A percentile compares a stretch with the other conserved stretches of the same genome.
phyloP scores from a whole-genome alignment of 2,329 filamentous ascomycete genomes.

The Nemania serpens region DNA sequence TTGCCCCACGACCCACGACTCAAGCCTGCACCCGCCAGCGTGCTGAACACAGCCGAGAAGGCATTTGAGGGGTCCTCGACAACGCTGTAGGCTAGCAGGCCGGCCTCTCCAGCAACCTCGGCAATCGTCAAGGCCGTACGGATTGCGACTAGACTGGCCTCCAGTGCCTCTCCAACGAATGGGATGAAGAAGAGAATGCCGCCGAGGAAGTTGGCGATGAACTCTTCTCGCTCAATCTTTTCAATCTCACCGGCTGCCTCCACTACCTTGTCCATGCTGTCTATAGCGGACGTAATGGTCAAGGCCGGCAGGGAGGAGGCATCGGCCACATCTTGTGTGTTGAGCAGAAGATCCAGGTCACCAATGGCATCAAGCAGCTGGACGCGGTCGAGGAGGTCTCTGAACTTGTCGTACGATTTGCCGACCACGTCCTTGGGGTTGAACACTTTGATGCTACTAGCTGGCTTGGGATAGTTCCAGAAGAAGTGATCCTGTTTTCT shows the following conservation, averaged over 20 bases:
- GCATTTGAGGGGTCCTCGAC: slow-evolving; percentile 31
- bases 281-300: slow-evolving; percentile 27
- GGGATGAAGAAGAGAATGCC: slow-evolving; percentile 39
- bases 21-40: slow-evolving; percentile 1
- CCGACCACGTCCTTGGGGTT: slow-evolving; percentile 32
- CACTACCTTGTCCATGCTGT: slow-evolving; percentile 32
- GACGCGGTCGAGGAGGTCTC: slow-evolving; percentile 21
- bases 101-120: slow-evolving; percentile 28
- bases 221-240: slow-evolving; percentile 34
- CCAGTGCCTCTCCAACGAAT: slow-evolving; percentile 27
- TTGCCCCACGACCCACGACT: slow-evolving; percentile 7
- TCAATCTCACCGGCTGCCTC: slow-evolving; percentile 35
- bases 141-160: slow-evolving; percentile 5
- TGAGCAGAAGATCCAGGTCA: slow-evolving; percentile 2
- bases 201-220: slow-evolving; percentile 38
- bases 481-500: slow-evolving; percentile 16
- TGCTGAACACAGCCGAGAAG: slow-evolving; percentile 5
- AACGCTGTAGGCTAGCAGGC: slow-evolving; percentile 27
- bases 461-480: slow-evolving; percentile 25
- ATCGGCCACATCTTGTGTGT: slow-evolving; percentile 28
- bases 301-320: slow-evolving; percentile 29
- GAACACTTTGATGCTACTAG: slow-evolving; percentile 20
- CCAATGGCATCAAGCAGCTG: slow-evolving; percentile 3
- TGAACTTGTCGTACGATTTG: slow-evolving; percentile 18
- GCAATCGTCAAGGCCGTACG: slow-evolving; percentile 11